Percentiles rank a stretch among this genome's conserved stretches.
Evolutionary conservation across 148 eudicot species (phyloP).

Genomic region (Polygonum maritimum): DNA sequence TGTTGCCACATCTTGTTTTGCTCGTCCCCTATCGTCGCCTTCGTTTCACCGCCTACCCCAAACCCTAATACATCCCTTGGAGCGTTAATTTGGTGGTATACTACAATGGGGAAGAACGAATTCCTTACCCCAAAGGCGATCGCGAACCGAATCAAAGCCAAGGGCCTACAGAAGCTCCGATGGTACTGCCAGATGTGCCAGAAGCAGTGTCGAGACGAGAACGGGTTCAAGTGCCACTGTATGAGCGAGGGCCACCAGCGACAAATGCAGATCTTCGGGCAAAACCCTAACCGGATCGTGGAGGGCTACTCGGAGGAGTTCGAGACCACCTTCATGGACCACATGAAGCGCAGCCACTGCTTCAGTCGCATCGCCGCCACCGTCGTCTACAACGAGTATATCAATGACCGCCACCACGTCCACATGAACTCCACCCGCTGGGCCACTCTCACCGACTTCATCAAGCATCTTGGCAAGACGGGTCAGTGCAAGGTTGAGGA

Average conservation of each 20-base stretch:
- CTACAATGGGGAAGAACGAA: constrained; percentile 79
- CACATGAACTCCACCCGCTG: constrained; percentile 93
- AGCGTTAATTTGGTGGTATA: neutral
- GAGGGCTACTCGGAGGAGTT: constrained; percentile 83
- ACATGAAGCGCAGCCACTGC: constrained; percentile 75
- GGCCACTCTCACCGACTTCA: constrained; percentile 78
- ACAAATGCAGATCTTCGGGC: constrained; percentile 87
- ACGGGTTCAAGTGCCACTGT: constrained; percentile 92
- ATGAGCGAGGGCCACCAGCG: constrained; percentile 87
- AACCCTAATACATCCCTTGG: too few relatives aligned
- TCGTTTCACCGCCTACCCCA: too few relatives aligned
- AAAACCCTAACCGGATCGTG: constrained; percentile 65
- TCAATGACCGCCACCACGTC: constrained; percentile 63
- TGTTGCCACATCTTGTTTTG: too few relatives aligned
- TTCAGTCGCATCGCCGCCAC: constrained; percentile 85
- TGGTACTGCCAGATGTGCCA: constrained; percentile 99
- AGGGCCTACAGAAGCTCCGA: constrained; percentile 84
- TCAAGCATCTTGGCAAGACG: constrained; percentile 60
- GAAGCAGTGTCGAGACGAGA: constrained; percentile 88
- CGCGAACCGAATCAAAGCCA: constrained; percentile 85
- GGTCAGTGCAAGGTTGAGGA: constrained; percentile 92
- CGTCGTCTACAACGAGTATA: constrained; percentile 84
- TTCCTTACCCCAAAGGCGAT: constrained; percentile 89
- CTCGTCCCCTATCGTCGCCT: too few relatives aligned
- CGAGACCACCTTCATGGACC: constrained; percentile 60